Evolutionary conservation across 164 flowering plant species (phyloP).

Genomic region (Saururus chinensis): DNA sequence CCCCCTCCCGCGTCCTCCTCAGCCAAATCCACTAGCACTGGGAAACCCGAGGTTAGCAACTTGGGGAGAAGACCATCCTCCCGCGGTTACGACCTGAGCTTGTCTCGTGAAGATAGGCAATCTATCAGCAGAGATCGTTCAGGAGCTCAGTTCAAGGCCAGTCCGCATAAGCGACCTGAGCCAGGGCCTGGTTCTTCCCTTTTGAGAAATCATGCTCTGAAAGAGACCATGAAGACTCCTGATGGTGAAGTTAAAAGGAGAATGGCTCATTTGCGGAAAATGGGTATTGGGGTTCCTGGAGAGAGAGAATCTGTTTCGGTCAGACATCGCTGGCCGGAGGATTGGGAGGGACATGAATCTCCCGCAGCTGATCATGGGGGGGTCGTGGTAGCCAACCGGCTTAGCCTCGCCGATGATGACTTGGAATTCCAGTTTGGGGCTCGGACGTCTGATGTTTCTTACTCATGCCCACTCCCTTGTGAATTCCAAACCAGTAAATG

Average conservation of each 20-base stretch:
- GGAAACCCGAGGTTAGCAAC: background rate
- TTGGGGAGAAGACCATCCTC: slow-evolving; percentile 10
- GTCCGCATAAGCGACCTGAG: too few species aligned
- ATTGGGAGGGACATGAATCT: slow-evolving; percentile 11
- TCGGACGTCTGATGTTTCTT: slow-evolving; percentile 27
- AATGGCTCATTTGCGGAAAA: slow-evolving; percentile 12
- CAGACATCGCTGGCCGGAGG: background rate
- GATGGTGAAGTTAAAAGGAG: slow-evolving; percentile 12
- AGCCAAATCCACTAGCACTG: background rate
- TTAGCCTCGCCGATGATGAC: slow-evolving; percentile 26
- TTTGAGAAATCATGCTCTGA: slow-evolving; percentile 6
- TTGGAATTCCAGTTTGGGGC: slow-evolving; percentile 17
- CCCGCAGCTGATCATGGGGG: slow-evolving; percentile 12
- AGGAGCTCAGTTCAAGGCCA: background rate
- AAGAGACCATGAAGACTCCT: slow-evolving; percentile 8
- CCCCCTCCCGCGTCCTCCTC: slow-evolving; percentile 4
- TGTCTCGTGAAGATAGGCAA: slow-evolving; percentile 9
- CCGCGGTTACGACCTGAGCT: slow-evolving; percentile 5
- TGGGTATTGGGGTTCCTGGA: slow-evolving; percentile 10
- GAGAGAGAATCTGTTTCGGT: slow-evolving; percentile 6
- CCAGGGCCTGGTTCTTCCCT: too few species aligned
- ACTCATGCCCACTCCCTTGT: slow-evolving; percentile 47
- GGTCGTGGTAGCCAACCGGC: slow-evolving; percentile 11
- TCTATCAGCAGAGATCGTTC: slow-evolving; percentile 12
- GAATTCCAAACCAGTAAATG: slow-evolving; percentile 10